Evolutionary conservation across 495 filamentous ascomycete genomes (phyloP), one percentile per base, ranked within the genome.

Genomic region (Rhypophila decipiens): DNA sequence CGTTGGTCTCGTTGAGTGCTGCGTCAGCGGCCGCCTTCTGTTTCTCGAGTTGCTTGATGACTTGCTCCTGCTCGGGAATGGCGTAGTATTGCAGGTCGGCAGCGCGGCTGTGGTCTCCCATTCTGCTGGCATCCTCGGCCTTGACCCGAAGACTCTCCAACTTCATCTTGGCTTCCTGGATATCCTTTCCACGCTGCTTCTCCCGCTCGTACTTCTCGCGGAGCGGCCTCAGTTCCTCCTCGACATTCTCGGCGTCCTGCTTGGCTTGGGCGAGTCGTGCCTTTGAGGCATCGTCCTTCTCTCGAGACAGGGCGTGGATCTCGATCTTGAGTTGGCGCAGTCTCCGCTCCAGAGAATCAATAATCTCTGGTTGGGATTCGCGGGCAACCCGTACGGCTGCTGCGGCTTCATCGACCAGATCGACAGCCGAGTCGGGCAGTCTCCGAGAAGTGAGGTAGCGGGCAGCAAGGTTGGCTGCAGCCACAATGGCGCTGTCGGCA

Each of bases 21-120:
- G 79, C 79, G 67, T 98, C 93, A 5, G 82, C 82, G 24, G 71
- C 72, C 4, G 78, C 77, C 57, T 96, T 93, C 47, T 94, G 86
- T 22, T 70, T 69, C 65, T 97, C 93, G 10, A 97, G 80, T 47
- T 76, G 67, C 47, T 80, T 77, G 59, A 98, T 98, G 44, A 80
- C 75, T 19, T 70, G 59, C 65, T 91, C 83, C 50, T 94, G 85
- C 53, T 96, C 93, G 2, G 93, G 93, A 49, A 98, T 96, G 44
- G 90, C 93, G 60, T 95, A 95, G 76, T 96, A 97, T 62, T 88
- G 85, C 29, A 98, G 77, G 67, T 97, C 93, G 22, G 94, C 91
- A 38, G 89, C 90, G 3, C 80, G 85, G 42, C 77, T 68, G 50
- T 86, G 78, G 56, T 98, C 90, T 31, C 89, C 85, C 43, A 80